Percentiles rank a stretch among this genome's conserved stretches.
phyloP scores from a whole-genome alignment of 305 asterid genomes.

The Fraxinus paxiana region DNA sequence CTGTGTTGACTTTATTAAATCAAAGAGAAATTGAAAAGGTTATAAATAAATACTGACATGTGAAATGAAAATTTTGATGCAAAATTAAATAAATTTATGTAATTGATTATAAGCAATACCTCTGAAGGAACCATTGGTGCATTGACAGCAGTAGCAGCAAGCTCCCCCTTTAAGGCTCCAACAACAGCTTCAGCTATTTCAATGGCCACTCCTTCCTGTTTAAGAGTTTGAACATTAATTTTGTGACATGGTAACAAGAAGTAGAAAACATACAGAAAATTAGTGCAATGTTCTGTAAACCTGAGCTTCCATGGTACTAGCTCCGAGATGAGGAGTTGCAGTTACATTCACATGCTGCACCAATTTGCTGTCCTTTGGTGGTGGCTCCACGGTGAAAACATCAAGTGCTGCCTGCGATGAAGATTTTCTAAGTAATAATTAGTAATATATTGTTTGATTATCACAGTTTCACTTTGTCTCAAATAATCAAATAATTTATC shows the following conservation, averaged over 20 bases:
- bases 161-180: conserved; percentile 95
- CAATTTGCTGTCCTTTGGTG: conserved; percentile 78
- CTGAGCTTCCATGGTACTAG: conserved; percentile 98
- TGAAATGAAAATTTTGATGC: not conserved
- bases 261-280: not conserved
- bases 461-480: not conserved
- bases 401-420: conserved; percentile 84
- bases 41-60: not conserved
- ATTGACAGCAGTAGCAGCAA: conserved; percentile 94
- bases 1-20: not conserved
- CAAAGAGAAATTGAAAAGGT: not conserved
- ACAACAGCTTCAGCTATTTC: conserved; percentile 98
- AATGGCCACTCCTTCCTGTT: conserved; percentile 95
- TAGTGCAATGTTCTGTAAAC: conserved; percentile 31
- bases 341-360: conserved; percentile 67
- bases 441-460: not conserved
- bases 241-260: not conserved
- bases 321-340: conserved; percentile 97
- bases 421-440: not conserved
- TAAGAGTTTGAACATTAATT: conserved; percentile 15
- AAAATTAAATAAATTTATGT: not conserved
- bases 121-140: conserved; percentile 99
- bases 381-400: conserved; percentile 93
- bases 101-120: conserved; percentile 36
- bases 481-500: not conserved